A percentile compares a stretch with the other conserved stretches of the same genome.
Evolutionary conservation across 805 yeast species (phyloP).

Genomic region (Monosporozyma unispora): DNA sequence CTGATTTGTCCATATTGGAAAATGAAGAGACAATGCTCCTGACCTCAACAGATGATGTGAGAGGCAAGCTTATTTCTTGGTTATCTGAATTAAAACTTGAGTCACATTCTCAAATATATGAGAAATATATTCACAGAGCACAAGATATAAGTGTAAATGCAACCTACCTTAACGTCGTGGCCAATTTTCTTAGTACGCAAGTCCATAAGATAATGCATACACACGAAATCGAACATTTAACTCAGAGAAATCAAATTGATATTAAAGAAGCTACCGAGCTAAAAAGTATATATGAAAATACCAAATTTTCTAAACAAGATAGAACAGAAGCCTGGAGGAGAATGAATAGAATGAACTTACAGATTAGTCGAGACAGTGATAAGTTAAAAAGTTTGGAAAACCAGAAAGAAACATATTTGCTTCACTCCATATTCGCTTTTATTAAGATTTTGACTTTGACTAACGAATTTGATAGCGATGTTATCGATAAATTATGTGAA

Average conservation of each 20-base stretch:
- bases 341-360: conserved; percentile 40
- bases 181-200: conserved; percentile 65
- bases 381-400: conserved; percentile 35
- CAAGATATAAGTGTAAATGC: conserved; percentile 22
- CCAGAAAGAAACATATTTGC: conserved; percentile 37
- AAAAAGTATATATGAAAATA: conserved; percentile 35
- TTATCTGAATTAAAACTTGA: conserved; percentile 61
- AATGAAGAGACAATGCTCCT: conserved; percentile 1
- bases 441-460: conserved; percentile 42
- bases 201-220: conserved; percentile 37
- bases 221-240: conserved; percentile 37
- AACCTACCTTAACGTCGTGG: conserved; percentile 49
- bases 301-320: conserved; percentile 36
- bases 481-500: conserved; percentile 68
- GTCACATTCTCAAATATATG: conserved; percentile 48
- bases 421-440: conserved; percentile 51
- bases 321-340: conserved; percentile 46
- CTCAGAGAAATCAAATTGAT: conserved; percentile 35
- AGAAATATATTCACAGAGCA: conserved; percentile 41
- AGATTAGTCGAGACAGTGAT: conserved; percentile 40
- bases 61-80: conserved; percentile 54
- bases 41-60: conserved; percentile 24
- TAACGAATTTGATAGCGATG: conserved; percentile 41
- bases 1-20: not conserved
- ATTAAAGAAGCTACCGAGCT: conserved; percentile 43